Conservation (phyloP, 371 early-diverging fungal species). For the Syncephalis plumigaleata region DNA sequence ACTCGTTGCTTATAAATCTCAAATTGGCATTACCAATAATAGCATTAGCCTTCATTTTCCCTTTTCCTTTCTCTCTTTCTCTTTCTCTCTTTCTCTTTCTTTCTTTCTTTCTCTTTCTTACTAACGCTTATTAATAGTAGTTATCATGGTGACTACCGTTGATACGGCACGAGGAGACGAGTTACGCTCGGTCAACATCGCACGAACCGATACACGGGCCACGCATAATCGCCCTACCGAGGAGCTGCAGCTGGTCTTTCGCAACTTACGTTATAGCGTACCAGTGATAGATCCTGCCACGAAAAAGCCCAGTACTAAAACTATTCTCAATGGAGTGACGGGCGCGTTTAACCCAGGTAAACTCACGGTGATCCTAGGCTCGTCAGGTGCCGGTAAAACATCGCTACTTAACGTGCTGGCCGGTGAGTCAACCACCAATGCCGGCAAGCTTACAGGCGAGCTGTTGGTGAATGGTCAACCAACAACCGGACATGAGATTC, state of each 20-base stretch:
- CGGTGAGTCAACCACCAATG: slow-evolving; percentile 23
- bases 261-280: background rate
- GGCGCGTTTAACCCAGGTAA: background rate
- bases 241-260: background rate
- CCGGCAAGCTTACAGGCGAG: slow-evolving; percentile 31
- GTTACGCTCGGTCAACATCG: too few species aligned
- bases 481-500: background rate
- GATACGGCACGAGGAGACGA: too few species aligned
- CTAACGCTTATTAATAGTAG: too few species aligned
- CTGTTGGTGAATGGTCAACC: background rate
- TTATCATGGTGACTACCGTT: too few species aligned
- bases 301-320: background rate
- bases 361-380: slow-evolving; percentile 37
- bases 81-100: too few species aligned
- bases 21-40: too few species aligned
- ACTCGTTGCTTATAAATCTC: too few species aligned
- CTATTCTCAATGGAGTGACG: background rate
- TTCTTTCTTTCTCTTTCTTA: too few species aligned
- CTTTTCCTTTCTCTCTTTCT: too few species aligned
- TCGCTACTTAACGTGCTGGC: slow-evolving; percentile 53
- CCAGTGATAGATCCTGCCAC: background rate
- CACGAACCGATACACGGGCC: too few species aligned
- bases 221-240: background rate
- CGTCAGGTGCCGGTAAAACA: slow-evolving; percentile 48
- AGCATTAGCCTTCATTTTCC: too few species aligned